A percentile compares a stretch with the other conserved stretches of the same genome.
Evolutionary conservation across 164 flowering plant genomes (phyloP).

Genomic region (Piper longum): DNA sequence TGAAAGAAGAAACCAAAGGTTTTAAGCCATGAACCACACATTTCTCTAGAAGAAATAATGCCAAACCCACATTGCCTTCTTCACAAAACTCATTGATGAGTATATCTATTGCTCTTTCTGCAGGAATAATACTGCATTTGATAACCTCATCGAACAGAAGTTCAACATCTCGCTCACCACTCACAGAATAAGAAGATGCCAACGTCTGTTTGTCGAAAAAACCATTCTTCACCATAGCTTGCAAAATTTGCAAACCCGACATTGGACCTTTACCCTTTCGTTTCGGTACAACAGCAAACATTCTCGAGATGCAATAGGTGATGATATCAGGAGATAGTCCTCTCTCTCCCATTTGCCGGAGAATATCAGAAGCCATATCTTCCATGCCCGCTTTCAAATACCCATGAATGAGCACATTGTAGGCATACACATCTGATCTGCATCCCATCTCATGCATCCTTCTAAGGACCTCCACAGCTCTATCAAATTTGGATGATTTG

Average conservation of each 20-base stretch:
- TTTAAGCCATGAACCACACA: conserved; percentile 23
- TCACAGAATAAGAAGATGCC: background rate
- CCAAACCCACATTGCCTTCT: conserved; percentile 22
- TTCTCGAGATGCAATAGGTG: conserved; percentile 22
- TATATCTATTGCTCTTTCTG: conserved; percentile 25
- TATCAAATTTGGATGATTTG: conserved; percentile 34
- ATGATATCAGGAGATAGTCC: conserved; percentile 36
- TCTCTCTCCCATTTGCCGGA: conserved; percentile 22
- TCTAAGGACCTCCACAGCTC: conserved; percentile 33
- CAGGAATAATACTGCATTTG: conserved; percentile 14
- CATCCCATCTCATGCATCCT: conserved; percentile 46
- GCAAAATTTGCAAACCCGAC: conserved; percentile 24
- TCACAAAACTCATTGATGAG: conserved; percentile 35
- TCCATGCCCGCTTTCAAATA: conserved; percentile 24
- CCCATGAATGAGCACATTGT: conserved; percentile 46
- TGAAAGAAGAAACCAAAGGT: conserved; percentile 39
- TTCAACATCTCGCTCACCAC: conserved; percentile 24
- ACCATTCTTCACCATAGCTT: conserved; percentile 21
- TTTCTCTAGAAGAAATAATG: conserved; percentile 26
- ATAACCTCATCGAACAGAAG: conserved; percentile 25
- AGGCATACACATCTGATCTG: conserved; percentile 37
- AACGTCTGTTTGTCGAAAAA: conserved; percentile 17
- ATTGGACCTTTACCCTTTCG: conserved; percentile 25
- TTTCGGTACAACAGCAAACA: conserved; percentile 19
- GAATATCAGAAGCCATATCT: conserved; percentile 22